Evolutionary conservation across 2,329 filamentous ascomycete genomes (phyloP).

Genomic region (Penicillium expansum): DNA sequence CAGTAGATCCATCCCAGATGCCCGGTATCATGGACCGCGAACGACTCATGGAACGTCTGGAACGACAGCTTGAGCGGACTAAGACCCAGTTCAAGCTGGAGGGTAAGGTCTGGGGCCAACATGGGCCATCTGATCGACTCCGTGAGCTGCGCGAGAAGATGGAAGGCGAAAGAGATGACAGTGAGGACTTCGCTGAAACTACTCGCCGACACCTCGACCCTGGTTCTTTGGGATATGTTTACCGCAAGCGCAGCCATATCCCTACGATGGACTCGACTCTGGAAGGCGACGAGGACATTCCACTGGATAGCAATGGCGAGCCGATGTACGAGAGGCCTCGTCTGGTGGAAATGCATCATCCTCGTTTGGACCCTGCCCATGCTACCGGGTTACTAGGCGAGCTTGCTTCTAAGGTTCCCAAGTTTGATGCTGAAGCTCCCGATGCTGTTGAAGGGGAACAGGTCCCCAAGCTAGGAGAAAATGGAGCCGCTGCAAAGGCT

Average conservation of each 20-base stretch:
- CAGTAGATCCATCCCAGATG: conserved; percentile 72
- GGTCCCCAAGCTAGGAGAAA: conserved; percentile 9
- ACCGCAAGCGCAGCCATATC: conserved; percentile 52
- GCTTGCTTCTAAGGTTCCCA: conserved; percentile 72
- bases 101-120: conserved; percentile 83
- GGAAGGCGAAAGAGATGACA: conserved; percentile 64
- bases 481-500: conserved; percentile 8
- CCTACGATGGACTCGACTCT: conserved; percentile 38
- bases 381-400: conserved; percentile 67
- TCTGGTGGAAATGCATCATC: conserved; percentile 70
- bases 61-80: conserved; percentile 92
- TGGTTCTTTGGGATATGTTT: conserved; percentile 70
- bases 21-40: conserved; percentile 92
- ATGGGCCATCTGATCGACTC: conserved; percentile 85
- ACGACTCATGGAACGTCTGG: conserved; percentile 85
- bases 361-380: conserved; percentile 61
- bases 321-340: conserved; percentile 75
- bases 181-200: conserved; percentile 51
- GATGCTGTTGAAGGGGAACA: conserved; percentile 12
- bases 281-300: conserved; percentile 39
- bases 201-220: conserved; percentile 65
- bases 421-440: conserved; percentile 57
- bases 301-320: conserved; percentile 55
- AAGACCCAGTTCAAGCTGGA: conserved; percentile 98
- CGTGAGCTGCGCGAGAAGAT: conserved; percentile 92